A percentile compares a stretch with the other conserved stretches of the same genome.
These are phyloP conservation scores for Penicillium coffeae DNA, from an alignment of 495 filamentous ascomycete genomes.

Conservation along the genomic window DNA sequence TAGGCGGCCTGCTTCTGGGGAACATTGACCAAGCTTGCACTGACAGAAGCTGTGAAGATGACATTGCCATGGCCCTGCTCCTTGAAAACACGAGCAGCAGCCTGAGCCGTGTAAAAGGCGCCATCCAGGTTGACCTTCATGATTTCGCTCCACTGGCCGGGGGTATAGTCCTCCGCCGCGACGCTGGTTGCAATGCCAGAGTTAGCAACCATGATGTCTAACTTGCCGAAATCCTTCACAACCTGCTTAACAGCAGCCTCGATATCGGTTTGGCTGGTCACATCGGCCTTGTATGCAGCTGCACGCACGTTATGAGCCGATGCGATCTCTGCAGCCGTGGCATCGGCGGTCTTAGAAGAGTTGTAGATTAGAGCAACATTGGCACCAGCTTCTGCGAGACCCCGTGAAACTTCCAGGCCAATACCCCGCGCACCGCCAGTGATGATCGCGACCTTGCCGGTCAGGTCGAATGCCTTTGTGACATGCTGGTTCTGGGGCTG, in stretches of 20 bases:
- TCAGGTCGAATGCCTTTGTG: constrained; percentile 32
- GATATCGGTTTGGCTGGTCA: constrained; percentile 54
- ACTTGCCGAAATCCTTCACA: constrained; percentile 60
- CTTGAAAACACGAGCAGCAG: constrained; percentile 40
- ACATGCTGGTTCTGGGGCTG: constrained; percentile 37
- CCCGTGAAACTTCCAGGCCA: constrained; percentile 68
- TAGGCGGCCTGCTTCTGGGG: constrained; percentile 43
- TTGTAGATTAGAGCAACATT: constrained; percentile 77
- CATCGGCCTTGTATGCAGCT: constrained; percentile 65
- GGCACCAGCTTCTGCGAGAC: constrained; percentile 73
- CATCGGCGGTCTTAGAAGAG: constrained; percentile 63
- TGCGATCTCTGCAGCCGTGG: constrained; percentile 65
- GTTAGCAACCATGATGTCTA: constrained; percentile 77
- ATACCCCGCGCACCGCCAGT: constrained; percentile 75
- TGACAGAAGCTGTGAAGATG: constrained; percentile 41
- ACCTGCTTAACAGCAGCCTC: constrained; percentile 50
- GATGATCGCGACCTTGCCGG: constrained; percentile 33
- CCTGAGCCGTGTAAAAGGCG: constrained; percentile 44
- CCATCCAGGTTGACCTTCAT: constrained; percentile 48
- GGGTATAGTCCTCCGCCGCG: constrained; percentile 35
- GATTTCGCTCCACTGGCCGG: constrained; percentile 32
- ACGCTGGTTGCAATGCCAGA: constrained; percentile 57
- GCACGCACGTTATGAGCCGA: constrained; percentile 64
- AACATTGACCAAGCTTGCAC: constrained; percentile 42
- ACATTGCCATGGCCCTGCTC: constrained; percentile 37